A percentile compares a stretch with the other conserved stretches of the same genome.
phyloP scores from a whole-genome alignment of 345 rosid genomes.

The Ceriops tagal region DNA sequence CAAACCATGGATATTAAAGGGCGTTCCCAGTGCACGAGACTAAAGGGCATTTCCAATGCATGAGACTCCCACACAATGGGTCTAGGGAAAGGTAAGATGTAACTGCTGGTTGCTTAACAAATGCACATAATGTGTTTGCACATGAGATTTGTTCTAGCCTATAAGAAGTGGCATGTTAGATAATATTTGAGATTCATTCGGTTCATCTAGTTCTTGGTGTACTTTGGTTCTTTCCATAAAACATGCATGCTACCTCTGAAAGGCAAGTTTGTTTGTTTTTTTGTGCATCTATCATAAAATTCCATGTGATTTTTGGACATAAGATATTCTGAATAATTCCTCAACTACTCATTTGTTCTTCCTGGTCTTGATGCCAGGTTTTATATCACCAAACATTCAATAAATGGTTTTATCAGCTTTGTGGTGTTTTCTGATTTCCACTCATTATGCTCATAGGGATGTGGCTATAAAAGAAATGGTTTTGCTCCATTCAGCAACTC shows the following conservation, averaged over 20 bases:
- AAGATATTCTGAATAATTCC: neutral
- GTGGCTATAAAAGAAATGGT: slow-evolving; percentile 38
- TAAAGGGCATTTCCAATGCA: too few relatives aligned
- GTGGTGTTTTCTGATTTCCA: slow-evolving; percentile 8
- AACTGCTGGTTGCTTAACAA: neutral
- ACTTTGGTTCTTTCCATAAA: neutral
- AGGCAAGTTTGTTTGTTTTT: neutral
- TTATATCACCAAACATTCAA: neutral
- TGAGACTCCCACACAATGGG: too few relatives aligned
- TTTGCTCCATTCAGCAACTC: slow-evolving; percentile 32
- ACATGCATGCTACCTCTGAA: neutral
- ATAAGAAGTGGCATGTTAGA: neutral
- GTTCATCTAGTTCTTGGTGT: neutral
- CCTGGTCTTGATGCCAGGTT: neutral
- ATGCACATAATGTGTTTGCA: neutral
- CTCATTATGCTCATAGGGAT: slow-evolving; percentile 33
- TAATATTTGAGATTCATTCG: neutral
- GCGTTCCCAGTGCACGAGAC: too few relatives aligned
- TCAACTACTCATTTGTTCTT: neutral
- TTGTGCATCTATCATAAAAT: neutral
- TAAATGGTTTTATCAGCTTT: neutral
- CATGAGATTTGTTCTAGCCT: neutral
- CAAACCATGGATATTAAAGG: neutral
- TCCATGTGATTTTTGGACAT: neutral
- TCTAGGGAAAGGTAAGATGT: too few relatives aligned